phyloP scores from a whole-genome alignment of 257 asterid species.

The Solanum arcanum region DNA sequence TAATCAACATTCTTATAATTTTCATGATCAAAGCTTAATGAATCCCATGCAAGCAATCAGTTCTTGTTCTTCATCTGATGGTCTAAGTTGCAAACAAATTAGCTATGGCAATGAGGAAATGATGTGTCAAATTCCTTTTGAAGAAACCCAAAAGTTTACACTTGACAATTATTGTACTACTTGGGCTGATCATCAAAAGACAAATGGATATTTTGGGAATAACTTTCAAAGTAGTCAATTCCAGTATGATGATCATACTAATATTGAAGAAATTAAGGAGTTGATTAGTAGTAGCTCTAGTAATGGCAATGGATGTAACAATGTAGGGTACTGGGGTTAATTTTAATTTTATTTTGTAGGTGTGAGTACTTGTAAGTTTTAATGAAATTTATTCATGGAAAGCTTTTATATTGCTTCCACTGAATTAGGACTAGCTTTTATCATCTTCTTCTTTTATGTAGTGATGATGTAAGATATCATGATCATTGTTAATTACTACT shows the following conservation, averaged over 20 bases:
- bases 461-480: neutral
- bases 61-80: slow-evolving; percentile 9
- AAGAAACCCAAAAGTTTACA: neutral
- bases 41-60: neutral
- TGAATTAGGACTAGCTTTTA: neutral
- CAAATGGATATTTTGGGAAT: neutral
- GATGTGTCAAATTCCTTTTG: neutral
- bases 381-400: neutral
- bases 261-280: neutral
- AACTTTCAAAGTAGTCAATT: neutral
- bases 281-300: neutral
- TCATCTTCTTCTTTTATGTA: neutral
- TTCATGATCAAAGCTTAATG: neutral
- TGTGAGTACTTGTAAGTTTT: neutral
- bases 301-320: neutral
- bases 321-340: neutral
- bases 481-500: neutral
- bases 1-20: neutral
- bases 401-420: neutral
- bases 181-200: neutral
- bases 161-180: neutral
- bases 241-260: neutral
- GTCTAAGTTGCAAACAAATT: neutral
- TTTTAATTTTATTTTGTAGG: too few relatives aligned
- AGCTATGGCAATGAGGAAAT: neutral